Conservation (phyloP, 2,329 filamentous ascomycete species). For the Aspergillus bombycis region DNA sequence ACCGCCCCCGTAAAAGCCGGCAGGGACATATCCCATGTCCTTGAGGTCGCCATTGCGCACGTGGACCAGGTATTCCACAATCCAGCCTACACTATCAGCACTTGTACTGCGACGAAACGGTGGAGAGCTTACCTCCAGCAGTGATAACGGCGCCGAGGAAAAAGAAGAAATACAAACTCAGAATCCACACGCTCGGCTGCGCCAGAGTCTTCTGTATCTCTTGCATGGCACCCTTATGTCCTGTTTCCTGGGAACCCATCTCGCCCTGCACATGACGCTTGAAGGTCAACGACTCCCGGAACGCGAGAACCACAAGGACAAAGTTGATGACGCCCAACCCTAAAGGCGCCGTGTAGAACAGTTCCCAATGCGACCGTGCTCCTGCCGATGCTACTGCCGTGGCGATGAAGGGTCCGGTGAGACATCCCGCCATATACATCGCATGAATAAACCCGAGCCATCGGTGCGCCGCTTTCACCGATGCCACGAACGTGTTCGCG, state of each 20-base stretch:
- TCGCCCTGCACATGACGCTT: background rate
- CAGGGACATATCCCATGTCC: conserved; percentile 64
- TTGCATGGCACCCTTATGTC: conserved; percentile 15
- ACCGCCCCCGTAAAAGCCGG: conserved; percentile 62
- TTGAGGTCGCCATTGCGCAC: conserved; percentile 61
- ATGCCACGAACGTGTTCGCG: conserved; percentile 63
- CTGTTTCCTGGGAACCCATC: background rate
- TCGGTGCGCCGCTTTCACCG: conserved; percentile 56
- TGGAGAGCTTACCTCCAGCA: conserved; percentile 41
- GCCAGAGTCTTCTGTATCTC: conserved; percentile 31
- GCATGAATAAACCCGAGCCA: conserved; percentile 68
- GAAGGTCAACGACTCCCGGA: conserved; percentile 46
- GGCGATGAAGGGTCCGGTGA: conserved; percentile 60
- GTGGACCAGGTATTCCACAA: conserved; percentile 66
- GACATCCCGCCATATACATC: conserved; percentile 60
- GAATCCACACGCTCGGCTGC: conserved; percentile 52
- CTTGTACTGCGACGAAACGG: background rate
- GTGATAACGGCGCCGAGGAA: conserved; percentile 61
- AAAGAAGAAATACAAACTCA: conserved; percentile 68
- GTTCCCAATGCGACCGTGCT: conserved; percentile 50
- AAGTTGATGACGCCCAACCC: conserved; percentile 58
- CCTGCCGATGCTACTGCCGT: conserved; percentile 53
- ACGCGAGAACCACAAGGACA: conserved; percentile 51
- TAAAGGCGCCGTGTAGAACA: conserved; percentile 61
- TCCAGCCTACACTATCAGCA: conserved; percentile 55